Base-by-base conservation (phyloP, 163 green algal species). In the Chlorella variabilis region DNA sequence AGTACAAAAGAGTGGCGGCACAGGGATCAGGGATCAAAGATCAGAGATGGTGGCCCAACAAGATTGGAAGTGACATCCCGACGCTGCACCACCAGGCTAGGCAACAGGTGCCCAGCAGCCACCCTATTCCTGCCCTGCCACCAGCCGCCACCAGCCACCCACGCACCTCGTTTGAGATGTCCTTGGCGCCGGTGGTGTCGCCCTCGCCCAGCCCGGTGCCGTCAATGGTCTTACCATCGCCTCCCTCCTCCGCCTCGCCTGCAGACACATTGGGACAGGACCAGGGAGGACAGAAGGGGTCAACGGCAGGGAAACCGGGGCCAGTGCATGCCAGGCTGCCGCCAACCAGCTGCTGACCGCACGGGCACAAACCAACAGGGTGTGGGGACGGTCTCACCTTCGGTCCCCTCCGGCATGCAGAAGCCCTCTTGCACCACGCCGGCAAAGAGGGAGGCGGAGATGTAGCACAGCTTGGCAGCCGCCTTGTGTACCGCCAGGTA, bases 101-200 rank as follows among this genome's bases (percentile, higher is more conserved):
- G n/a, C n/a, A n/a, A n/a, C n/a, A n/a, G n/a, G n/a, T n/a, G n/a
- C n/a, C n/a, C n/a, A n/a, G n/a, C n/a, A n/a, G n/a, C n/a, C n/a
- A n/a, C n/a, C n/a, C n/a, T n/a, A n/a, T n/a, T n/a, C n/a, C n/a
- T n/a, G n/a, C n/a, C n/a, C n/a, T n/a, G n/a, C n/a, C n/a, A n/a
- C n/a, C n/a, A n/a, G n/a, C n/a, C n/a, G n/a, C n/a, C n/a, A n/a
- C n/a, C n/a, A n/a, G n/a, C n/a, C n/a, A n/a, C n/a, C 20, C 54
- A 63, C 20, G 54, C 34, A 95, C 90, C 73, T 99, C 84, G 77
- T 99, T 93, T 41, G 90, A 96, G 76, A 99, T 93, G 82, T 99
- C 97, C 85, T 97, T 98, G 58, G 87, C 88, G 36, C 84, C 89
- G 34, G 80, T 84, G 18, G 90, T 91, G 69, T 92, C 85, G 39